Percentiles rank a stretch among this genome's conserved stretches.
phyloP scores from a whole-genome alignment of 2,329 filamentous ascomycete genomes.

The Talaromyces verruculosus region DNA sequence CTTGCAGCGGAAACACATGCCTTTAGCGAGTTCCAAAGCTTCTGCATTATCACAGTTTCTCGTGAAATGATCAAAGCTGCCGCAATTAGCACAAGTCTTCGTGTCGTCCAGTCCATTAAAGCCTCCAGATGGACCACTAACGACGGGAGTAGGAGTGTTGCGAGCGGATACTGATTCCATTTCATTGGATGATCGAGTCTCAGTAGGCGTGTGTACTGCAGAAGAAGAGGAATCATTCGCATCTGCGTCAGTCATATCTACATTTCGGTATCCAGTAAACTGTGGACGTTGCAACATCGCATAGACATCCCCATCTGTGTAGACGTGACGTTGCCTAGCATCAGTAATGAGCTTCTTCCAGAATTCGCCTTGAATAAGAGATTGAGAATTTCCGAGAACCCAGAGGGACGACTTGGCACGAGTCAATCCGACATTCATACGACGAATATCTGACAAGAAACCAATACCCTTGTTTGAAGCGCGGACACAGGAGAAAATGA shows the following conservation, averaged over 20 bases:
- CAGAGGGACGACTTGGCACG: conserved; percentile 95
- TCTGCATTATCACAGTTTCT: conserved; percentile 48
- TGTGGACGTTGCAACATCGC: conserved; percentile 57
- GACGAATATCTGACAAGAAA: conserved; percentile 96
- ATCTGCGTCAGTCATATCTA: conserved; percentile 45
- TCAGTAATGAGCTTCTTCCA: conserved; percentile 87
- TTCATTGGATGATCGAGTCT: conserved; percentile 33
- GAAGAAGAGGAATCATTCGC: conserved; percentile 21
- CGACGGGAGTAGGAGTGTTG: conserved; percentile 28
- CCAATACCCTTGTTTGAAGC: conserved; percentile 91
- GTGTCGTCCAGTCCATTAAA: conserved; percentile 44
- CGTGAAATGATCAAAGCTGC: conserved; percentile 47
- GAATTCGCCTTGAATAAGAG: conserved; percentile 81
- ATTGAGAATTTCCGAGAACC: conserved; percentile 90
- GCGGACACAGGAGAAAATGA: conserved; percentile 98
- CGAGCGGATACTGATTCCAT: conserved; percentile 28
- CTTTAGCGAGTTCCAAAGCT: conserved; percentile 39
- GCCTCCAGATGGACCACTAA: conserved; percentile 46
- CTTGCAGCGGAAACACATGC: conserved; percentile 47
- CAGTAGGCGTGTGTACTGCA: conserved; percentile 31
- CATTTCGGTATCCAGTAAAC: conserved; percentile 45
- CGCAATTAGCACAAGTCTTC: conserved; percentile 47
- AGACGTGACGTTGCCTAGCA: conserved; percentile 70
- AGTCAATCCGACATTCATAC: conserved; percentile 98
- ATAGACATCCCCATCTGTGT: conserved; percentile 67